Evolutionary conservation across 2,329 filamentous ascomycete genomes (phyloP).

Genomic region (Bipolaris sorokiniana): DNA sequence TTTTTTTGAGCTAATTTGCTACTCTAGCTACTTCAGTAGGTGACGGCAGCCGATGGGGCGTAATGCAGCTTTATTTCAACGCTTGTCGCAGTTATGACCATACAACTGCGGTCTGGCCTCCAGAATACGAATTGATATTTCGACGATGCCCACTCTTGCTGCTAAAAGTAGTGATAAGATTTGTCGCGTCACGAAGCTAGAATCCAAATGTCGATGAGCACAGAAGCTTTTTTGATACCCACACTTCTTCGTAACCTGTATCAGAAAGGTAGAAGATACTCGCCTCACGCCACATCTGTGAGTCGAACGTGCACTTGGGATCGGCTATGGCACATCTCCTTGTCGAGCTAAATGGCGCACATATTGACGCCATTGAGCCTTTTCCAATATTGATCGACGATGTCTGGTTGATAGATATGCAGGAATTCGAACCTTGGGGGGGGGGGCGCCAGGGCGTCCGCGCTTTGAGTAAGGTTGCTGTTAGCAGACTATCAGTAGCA

Average conservation of each 20-base stretch:
- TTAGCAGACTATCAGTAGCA: constrained; percentile 19
- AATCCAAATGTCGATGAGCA: not conserved
- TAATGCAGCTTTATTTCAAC: no score
- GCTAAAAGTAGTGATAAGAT: not conserved
- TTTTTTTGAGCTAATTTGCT: no score
- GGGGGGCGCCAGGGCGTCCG: constrained; percentile 29
- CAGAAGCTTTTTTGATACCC: not conserved
- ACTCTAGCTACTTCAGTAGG: no score
- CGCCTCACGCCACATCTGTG: constrained; percentile 10
- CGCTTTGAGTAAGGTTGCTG: constrained; percentile 23
- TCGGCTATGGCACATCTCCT: constrained; percentile 30
- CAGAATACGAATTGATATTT: not conserved
- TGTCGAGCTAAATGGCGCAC: constrained; percentile 23
- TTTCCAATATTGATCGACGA: constrained; percentile 18
- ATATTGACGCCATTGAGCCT: not conserved
- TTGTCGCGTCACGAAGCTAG: not conserved
- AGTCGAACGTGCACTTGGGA: constrained; percentile 24
- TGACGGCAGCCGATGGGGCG: no score
- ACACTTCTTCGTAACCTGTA: not conserved
- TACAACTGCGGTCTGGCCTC: not conserved
- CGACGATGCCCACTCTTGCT: constrained; percentile 1
- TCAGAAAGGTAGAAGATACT: constrained; percentile 14
- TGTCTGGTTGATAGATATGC: constrained; percentile 32
- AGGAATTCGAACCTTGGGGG: constrained; percentile 22
- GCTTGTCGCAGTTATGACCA: not conserved